Evolutionary conservation across 805 yeast species (phyloP), one percentile per base, ranked within the genome.

Genomic region (Nakazawaea sp.): DNA sequence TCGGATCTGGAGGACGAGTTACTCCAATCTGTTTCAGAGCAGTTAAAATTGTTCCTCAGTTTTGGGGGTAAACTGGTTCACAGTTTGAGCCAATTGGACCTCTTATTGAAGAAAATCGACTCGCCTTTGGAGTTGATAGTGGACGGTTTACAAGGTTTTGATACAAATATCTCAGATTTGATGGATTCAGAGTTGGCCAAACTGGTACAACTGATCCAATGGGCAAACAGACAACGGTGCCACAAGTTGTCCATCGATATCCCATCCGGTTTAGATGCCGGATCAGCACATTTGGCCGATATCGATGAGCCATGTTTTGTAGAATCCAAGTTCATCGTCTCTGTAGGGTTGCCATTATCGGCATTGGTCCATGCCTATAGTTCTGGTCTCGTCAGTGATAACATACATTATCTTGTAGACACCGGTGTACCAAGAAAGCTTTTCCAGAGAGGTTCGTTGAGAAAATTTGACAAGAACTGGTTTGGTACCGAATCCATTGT

Each of bases 91-190:
- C 70, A 52, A 30, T 60, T 65, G 51, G 63, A 52, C 39, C 56
- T 33, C 18, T 56, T 58, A 26, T 55, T 64, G 46, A 62, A 53
- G 10, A 69, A 70, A 40, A 59, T 78, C 27, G 83, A 80, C 31
- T 71, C 85, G 2, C 92, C 95, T 0, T 75, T 84, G 12, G 95
- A 87, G 52, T 63, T 88, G 42, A 71, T 87, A 8, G 51, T 88
- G 15, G 97, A 88, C 55, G 92, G 88, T 1, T 64, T 88, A 47
- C 95, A 84, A 52, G 96, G 96, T 1, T 81, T 75, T 45, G 92
- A 85, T 47, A 72, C 76, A 18, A 81, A 73, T 38, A 57, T 84
- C 35, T 69, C 70, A 23, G 92, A 83, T 52, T 55, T 80, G 27
- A 63, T 59, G 35, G 67, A 59, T 12, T 56, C 56, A 32, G 79